Evolutionary conservation across 805 yeast genomes (phyloP).

Genomic region (Candida succiphila): DNA sequence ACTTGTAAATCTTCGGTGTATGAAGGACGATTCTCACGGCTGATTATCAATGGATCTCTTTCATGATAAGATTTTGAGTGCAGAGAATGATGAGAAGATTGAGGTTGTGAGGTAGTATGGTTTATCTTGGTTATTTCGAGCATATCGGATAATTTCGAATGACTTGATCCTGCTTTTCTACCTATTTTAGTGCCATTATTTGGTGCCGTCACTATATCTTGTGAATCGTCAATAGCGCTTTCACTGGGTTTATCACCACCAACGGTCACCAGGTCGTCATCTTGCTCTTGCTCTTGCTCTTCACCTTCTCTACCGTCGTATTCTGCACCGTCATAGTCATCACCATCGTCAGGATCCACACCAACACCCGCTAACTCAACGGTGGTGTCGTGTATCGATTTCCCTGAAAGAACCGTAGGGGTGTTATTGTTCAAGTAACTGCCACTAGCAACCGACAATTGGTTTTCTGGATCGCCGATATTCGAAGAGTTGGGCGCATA

Average conservation of each 20-base stretch:
- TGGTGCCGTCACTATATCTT: not conserved
- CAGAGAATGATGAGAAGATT: too few species aligned
- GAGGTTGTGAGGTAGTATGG: too few species aligned
- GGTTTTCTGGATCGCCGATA: too few species aligned
- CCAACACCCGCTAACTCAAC: constrained; percentile 50
- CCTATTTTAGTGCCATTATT: too few species aligned
- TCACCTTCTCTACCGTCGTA: not conserved
- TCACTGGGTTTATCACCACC: not conserved
- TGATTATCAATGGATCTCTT: too few species aligned
- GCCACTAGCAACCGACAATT: not conserved
- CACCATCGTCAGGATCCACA: constrained; percentile 27
- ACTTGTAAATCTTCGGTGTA: too few species aligned
- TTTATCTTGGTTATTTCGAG: too few species aligned
- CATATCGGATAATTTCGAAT: constrained; percentile 1
- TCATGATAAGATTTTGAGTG: too few species aligned
- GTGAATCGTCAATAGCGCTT: not conserved
- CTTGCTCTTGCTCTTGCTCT: not conserved
- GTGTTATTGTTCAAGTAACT: constrained; percentile 5
- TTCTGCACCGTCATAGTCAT: constrained; percentile 1
- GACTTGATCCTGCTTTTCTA: not conserved
- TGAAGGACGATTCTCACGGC: too few species aligned
- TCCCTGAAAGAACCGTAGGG: constrained; percentile 38
- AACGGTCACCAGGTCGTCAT: not conserved
- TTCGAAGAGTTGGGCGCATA: not conserved
- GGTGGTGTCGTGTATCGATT: constrained; percentile 45